phyloP scores from a whole-genome alignment of 2,329 filamentous ascomycete genomes.

The Fusarium nurragi region DNA sequence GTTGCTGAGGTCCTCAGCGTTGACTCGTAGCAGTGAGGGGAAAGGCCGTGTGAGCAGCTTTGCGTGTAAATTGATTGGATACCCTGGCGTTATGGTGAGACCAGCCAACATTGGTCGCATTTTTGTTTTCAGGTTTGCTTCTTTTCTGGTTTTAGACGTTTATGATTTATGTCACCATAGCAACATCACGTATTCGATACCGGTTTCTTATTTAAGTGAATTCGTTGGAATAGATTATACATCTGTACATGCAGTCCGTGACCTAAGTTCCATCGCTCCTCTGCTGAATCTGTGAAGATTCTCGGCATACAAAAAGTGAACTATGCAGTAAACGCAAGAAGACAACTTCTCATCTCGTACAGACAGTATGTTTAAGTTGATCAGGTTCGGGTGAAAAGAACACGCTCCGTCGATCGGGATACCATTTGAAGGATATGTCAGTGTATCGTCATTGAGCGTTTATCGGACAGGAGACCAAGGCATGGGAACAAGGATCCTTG shows the following conservation, averaged over 20 bases:
- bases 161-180: background rate
- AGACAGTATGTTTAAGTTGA: constrained; percentile 8
- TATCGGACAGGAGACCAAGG: constrained; percentile 94
- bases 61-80: constrained; percentile 42
- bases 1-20: constrained; percentile 81
- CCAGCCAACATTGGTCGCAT: constrained; percentile 8
- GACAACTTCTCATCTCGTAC: constrained; percentile 26
- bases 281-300: constrained; percentile 20
- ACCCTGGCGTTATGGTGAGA: constrained; percentile 37
- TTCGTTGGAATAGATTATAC: constrained; percentile 37
- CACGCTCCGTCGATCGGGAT: background rate
- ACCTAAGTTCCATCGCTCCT: constrained; percentile 38
- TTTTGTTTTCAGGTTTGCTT: background rate
- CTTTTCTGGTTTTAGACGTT: background rate
- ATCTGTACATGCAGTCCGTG: constrained; percentile 43
- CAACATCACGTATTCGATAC: constrained; percentile 2
- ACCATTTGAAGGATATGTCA: background rate
- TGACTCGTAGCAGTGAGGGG: constrained; percentile 43
- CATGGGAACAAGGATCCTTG: constrained; percentile 90
- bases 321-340: constrained; percentile 25
- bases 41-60: constrained; percentile 21
- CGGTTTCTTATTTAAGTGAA: constrained; percentile 22
- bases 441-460: constrained; percentile 11
- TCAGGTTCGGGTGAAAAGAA: background rate
- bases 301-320: constrained; percentile 24